These are phyloP conservation scores for Neopestalotiopsis sp. DNA, from an alignment of 2,329 filamentous ascomycete species.

Conservation along the genomic window DNA sequence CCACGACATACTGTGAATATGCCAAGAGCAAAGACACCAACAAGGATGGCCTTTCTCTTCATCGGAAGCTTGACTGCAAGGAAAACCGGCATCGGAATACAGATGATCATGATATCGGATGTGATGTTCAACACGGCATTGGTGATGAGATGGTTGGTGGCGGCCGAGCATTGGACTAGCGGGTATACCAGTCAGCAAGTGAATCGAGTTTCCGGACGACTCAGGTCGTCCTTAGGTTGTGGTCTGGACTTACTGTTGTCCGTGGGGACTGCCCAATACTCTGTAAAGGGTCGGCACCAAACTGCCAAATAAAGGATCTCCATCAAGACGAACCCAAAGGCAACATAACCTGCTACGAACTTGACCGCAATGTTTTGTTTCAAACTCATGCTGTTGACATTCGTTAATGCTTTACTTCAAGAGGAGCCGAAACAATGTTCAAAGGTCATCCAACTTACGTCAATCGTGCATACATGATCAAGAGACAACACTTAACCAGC, in stretches of 20 bases:
- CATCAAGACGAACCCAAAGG: conserved; percentile 53
- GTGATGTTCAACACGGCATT: conserved; percentile 65
- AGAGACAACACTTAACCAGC: conserved; percentile 60
- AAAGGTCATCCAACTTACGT: conserved; percentile 41
- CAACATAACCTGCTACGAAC: conserved; percentile 51
- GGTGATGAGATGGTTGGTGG: conserved; percentile 63
- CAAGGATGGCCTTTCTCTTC: conserved; percentile 60
- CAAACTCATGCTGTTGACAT: conserved; percentile 13
- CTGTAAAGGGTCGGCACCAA: conserved; percentile 61
- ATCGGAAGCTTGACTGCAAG: conserved; percentile 52
- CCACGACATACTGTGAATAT: conserved; percentile 47
- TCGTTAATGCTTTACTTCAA: neutral
- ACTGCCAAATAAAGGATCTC: conserved; percentile 55
- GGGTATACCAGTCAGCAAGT: neutral
- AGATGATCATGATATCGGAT: conserved; percentile 64
- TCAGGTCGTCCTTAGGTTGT: too few species aligned
- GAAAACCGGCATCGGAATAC: conserved; percentile 61
- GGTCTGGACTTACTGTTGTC: conserved; percentile 45
- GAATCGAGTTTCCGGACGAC: neutral
- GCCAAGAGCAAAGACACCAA: conserved; percentile 50
- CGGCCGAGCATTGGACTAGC: conserved; percentile 61
- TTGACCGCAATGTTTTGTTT: conserved; percentile 46
- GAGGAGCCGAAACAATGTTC: too few species aligned
- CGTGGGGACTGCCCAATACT: conserved; percentile 64
- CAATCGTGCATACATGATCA: conserved; percentile 62